Base-by-base conservation (phyloP, 1,139 yeast species). In the Pichia sp. region DNA sequence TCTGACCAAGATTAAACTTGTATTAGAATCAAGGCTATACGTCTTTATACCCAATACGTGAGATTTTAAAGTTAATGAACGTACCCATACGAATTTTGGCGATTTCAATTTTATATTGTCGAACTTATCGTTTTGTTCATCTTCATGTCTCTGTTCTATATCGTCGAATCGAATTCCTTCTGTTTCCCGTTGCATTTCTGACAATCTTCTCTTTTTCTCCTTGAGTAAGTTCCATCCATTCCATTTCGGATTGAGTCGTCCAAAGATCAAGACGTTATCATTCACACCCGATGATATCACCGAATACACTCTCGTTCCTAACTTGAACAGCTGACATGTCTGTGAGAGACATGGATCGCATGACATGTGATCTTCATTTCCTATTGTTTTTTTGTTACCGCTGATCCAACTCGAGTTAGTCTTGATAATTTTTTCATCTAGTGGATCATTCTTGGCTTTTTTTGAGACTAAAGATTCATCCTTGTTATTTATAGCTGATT, bases 231-330 rank as follows among this genome's bases (percentile, higher is more conserved):
- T 24, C 52, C 51, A 48, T 2, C 49, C 49, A 3, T 18, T 35
- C 52, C 52, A 48, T 14, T 40, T 20, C n/a, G 36, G 17, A 15
- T 40, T 34, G 4, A 47, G 4, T 4, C 33, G 3, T 1, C 48
- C 48, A 41, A 51, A 32, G 7, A 34, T 37, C 6, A 51, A 32
- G 21, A 35, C 11, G 17, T 38, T 32, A 15, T 33, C 30, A 15
- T 43, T 27, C 3, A 2, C 11, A 15, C 50, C 50, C 4, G 40
- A 22, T 12, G 21, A 24, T 18, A 40, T 21, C 4, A 32, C 42
- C 1, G 32, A 15, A 15, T 18, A 34, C 2, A n/a, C 14, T 10
- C 19, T n/a, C 1, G 5, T 15, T 6, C 32, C 20, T 4, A 44
- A 7, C 18, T 34, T 18, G 12, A 44, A 44, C 6, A 28, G 12